A percentile compares a stretch with the other conserved stretches of the same genome.
Conservation (phyloP, 1,284 basidiomycete genomes). For the Trichosporon sp. region DNA sequence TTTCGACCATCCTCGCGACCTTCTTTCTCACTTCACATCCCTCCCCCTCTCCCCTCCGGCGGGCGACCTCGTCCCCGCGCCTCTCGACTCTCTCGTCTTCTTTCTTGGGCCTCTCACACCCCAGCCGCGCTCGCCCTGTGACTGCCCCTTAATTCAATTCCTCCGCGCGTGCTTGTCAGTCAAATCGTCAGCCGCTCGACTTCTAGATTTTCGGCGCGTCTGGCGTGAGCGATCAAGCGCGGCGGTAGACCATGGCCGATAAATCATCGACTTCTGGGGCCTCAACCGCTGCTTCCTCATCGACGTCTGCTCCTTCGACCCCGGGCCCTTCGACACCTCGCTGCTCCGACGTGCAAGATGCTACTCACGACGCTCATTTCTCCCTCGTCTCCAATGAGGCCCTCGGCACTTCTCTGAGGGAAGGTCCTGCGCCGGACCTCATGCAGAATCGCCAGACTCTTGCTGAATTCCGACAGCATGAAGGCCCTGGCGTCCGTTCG, state of each 20-base stretch:
- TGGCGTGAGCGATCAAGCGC: conserved; percentile 8
- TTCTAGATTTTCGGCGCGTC: conserved; percentile 6
- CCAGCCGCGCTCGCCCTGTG: not conserved
- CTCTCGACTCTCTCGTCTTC: not conserved
- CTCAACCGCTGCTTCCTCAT: conserved; percentile 22
- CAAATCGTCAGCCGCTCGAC: not conserved
- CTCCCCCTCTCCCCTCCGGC: not conserved
- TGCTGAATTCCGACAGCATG: conserved; percentile 50
- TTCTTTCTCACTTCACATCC: not conserved
- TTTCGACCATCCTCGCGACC: conserved; percentile 5
- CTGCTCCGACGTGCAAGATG: conserved; percentile 2
- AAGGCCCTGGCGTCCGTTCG: conserved; percentile 49
- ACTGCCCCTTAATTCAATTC: conserved; percentile 5
- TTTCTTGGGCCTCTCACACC: not conserved
- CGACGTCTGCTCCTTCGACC: conserved; percentile 17
- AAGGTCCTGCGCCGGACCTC: conserved; percentile 29
- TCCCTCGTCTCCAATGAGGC: conserved; percentile 17
- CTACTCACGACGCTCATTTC: conserved; percentile 21
- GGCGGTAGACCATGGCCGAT: conserved; percentile 13
- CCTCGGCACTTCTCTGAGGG: conserved; percentile 25
- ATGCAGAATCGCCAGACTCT: conserved; percentile 34
- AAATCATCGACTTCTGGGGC: conserved; percentile 25
- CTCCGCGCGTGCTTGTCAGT: conserved; percentile 13
- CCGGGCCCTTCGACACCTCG: conserved; percentile 15
- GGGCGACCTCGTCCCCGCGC: conserved; percentile 17